phyloP scores from a whole-genome alignment of 345 rosid species.

The Eucalyptus dawsonii region DNA sequence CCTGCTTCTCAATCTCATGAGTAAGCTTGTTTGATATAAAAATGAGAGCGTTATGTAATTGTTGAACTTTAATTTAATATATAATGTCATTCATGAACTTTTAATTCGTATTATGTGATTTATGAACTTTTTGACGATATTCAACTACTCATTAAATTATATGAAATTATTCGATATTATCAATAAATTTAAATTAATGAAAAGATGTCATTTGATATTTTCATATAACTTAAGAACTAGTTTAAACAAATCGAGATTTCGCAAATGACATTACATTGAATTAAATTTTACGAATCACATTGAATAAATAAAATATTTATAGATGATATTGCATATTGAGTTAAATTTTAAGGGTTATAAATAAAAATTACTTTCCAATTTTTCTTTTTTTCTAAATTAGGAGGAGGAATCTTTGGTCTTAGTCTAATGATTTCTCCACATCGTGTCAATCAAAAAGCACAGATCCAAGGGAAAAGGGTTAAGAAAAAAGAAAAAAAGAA shows the following conservation, averaged over 20 bases:
- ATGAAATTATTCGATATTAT: background rate
- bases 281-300: rapidly evolving
- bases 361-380: too few species aligned
- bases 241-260: background rate
- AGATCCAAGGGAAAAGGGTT: background rate
- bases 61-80: rapidly evolving
- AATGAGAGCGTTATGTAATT: too few species aligned
- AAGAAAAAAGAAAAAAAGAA: background rate
- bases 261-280: rapidly evolving
- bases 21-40: too few species aligned
- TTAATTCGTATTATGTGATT: background rate
- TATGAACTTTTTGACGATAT: too few species aligned
- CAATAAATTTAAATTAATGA: rapidly evolving
- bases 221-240: rapidly evolving
- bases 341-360: rapidly evolving
- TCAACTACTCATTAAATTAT: background rate
- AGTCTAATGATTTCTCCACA: background rate
- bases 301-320: rapidly evolving
- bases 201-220: background rate
- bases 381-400: background rate
- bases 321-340: rapidly evolving
- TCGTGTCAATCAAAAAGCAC: background rate
- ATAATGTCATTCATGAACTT: rapidly evolving
- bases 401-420: background rate
- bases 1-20: background rate